phyloP scores from a whole-genome alignment of 1,284 basidiomycete species.

The Xerocomus amazonicus region DNA sequence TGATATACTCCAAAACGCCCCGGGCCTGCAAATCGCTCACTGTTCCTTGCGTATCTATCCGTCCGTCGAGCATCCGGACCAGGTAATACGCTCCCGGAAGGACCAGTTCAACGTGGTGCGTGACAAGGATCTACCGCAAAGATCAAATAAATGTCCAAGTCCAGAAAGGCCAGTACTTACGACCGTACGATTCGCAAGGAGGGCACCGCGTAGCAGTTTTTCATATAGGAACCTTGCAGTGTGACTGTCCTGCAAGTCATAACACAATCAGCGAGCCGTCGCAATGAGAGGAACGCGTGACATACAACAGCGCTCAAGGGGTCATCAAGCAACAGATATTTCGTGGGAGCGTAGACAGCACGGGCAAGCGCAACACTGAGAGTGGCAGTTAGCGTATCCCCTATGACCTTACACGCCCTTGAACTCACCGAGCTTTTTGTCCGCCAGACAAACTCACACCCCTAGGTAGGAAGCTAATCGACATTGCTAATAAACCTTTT shows the following conservation, averaged over 20 bases:
- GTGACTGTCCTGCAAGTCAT: constrained; percentile 49
- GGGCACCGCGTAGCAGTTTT: constrained; percentile 50
- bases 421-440: constrained; percentile 45
- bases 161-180: constrained; percentile 32
- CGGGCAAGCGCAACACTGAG: constrained; percentile 53
- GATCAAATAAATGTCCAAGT: background rate
- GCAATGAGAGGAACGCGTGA: background rate
- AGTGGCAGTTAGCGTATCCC: background rate
- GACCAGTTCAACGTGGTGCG: constrained; percentile 62
- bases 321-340: constrained; percentile 56
- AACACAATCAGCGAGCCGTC: background rate
- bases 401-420: background rate
- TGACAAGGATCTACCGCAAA: constrained; percentile 48
- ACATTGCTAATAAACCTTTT: background rate
- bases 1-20: constrained; percentile 48
- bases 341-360: constrained; percentile 50
- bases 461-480: constrained; percentile 16
- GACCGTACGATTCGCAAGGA: constrained; percentile 56
- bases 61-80: constrained; percentile 60
- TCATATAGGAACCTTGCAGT: constrained; percentile 57
- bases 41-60: constrained; percentile 54
- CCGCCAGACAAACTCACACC: constrained; percentile 52
- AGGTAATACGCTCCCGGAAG: constrained; percentile 55
- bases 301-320: constrained; percentile 53
- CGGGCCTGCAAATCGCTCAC: constrained; percentile 45